Evolutionary conservation across 306 rosid species (phyloP), one percentile per base, ranked within the genome.

Genomic region (Clitoria ternatea): DNA sequence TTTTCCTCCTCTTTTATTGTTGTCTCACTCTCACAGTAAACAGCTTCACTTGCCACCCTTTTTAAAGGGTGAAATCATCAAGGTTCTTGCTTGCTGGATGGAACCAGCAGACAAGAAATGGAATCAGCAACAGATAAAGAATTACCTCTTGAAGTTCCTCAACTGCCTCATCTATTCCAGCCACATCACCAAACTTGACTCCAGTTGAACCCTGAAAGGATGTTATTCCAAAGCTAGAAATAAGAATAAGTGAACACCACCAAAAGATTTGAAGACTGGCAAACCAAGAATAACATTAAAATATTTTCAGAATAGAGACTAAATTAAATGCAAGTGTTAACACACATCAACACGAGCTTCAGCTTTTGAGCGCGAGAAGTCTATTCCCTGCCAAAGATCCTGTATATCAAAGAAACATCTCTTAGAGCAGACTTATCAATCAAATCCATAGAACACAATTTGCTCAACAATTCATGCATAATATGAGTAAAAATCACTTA

Each of bases 351-450:
- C 99, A 54, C 97, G 97, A 66, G 99, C 99, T 86, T 94, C 97
- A 44, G 99, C 95, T 86, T 94, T 94, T 49, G 99, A 90, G 72
- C 93, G 87, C 6, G 98, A 94, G 79, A 94, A 94, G 84, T 90
- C 97, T 80, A 94, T 94, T 81, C 98, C 98, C 80, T 94, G 98
- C 98, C 98, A 94, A 47, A 94, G 86, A 71, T 94, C 99, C 99
- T 94, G 84, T 66, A 69, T 27, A 77, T 66, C 68, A 67, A 71
- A 60, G 73, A 74, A 55, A 81, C 17, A 37, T 56, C 61, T 50
- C 74, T 61, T 65, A 82, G 61, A 70, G 11, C 53, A 74, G 27
- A 50, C 75, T 57, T 14, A 48, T 64, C 63, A 77, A 72, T 71
- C 48, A 79, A 39, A 76, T 70, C 77, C 75, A 77, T 0, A 10